Evolutionary conservation across 495 filamentous ascomycete genomes (phyloP).

Genomic region (Penicillium atrosanguineum): DNA sequence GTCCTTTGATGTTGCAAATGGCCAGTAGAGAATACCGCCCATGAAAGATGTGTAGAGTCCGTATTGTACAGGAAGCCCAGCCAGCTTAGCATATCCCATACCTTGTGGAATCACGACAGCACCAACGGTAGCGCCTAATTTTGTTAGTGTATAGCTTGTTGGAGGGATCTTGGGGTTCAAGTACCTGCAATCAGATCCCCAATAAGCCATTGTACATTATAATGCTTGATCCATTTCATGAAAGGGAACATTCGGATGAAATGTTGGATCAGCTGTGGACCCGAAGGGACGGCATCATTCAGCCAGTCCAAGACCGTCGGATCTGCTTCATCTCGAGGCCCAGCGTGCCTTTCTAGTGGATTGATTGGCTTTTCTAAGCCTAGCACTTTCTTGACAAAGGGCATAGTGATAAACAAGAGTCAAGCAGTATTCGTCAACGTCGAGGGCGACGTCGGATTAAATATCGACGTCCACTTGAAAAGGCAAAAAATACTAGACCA

Average conservation of each 20-base stretch:
- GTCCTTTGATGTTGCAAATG: slow-evolving; percentile 96
- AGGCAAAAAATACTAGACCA: neutral
- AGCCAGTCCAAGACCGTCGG: neutral
- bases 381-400: neutral
- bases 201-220: slow-evolving; percentile 81
- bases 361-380: neutral
- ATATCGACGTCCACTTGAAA: neutral
- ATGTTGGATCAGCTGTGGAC: slow-evolving; percentile 54
- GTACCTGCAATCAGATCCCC: slow-evolving; percentile 89
- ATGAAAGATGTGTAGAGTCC: slow-evolving; percentile 95
- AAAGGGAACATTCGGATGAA: slow-evolving; percentile 74
- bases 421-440: neutral
- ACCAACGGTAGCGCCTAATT: slow-evolving; percentile 64
- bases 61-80: slow-evolving; percentile 70
- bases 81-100: slow-evolving; percentile 91
- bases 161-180: neutral
- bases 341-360: neutral
- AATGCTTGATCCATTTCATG: slow-evolving; percentile 74
- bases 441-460: neutral
- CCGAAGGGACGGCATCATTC: slow-evolving; percentile 41
- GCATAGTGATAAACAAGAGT: neutral
- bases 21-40: slow-evolving; percentile 92
- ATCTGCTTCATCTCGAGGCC: neutral
- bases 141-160: neutral
- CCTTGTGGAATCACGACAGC: slow-evolving; percentile 91